Percentiles rank a stretch among this genome's conserved stretches.
phyloP scores from a whole-genome alignment of 208 protist genomes.

The Hexamita inflata region DNA sequence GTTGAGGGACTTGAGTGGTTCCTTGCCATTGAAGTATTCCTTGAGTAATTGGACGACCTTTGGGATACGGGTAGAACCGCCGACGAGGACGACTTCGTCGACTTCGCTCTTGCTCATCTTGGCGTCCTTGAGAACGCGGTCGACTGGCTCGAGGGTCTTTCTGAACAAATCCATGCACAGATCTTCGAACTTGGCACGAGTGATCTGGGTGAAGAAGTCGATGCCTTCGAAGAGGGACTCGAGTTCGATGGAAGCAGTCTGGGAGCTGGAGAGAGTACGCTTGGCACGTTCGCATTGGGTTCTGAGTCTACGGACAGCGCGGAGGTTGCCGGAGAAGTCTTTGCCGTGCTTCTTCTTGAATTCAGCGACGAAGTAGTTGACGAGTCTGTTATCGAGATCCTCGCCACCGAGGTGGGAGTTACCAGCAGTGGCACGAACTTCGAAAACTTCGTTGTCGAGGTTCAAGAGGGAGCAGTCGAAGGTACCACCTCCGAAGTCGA shows the following conservation, averaged over 20 bases:
- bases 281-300: conserved; percentile 35
- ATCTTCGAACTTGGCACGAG: conserved; percentile 46
- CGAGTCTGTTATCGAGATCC: conserved; percentile 49
- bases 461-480: conserved; percentile 87
- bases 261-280: conserved; percentile 29
- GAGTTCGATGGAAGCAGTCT: conserved; percentile 16
- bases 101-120: conserved; percentile 32
- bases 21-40: conserved; percentile 36
- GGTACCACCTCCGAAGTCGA: conserved; percentile 78
- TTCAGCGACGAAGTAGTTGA: conserved; percentile 20
- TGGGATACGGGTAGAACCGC: conserved; percentile 40
- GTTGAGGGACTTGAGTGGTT: conserved; percentile 41
- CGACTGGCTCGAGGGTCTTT: conserved; percentile 73
- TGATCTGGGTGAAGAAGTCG: conserved; percentile 36
- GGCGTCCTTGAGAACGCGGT: conserved; percentile 58
- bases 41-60: conserved; percentile 27
- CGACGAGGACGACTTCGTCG: conserved; percentile 43
- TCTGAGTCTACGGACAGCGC: neutral
- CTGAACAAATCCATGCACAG: conserved; percentile 64
- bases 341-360: conserved; percentile 16
- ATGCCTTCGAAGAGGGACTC: conserved; percentile 39
- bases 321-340: neutral
- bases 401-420: conserved; percentile 97
- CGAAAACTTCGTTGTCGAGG: conserved; percentile 93
- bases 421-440: conserved; percentile 92